Evolutionary conservation across 2,329 filamentous ascomycete species (phyloP), one percentile per base, ranked within the genome.

Genomic region (Exutisphaerella laricina): DNA sequence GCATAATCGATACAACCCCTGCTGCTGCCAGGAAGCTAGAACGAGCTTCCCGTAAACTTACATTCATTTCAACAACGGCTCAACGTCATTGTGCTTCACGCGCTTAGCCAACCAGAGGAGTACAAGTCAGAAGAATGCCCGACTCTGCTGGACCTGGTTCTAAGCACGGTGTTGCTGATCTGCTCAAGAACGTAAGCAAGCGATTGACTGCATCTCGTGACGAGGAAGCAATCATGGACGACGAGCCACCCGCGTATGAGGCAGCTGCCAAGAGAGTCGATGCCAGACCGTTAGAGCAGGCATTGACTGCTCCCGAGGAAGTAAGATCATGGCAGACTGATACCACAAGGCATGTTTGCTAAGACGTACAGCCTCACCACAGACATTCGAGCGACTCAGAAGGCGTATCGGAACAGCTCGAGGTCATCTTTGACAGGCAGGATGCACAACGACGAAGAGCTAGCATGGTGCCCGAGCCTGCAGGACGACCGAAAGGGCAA

Each of bases 391-490:
- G 54, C 49, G 58, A 61, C 39, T 55, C 49, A 4, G 58, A 61
- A 26, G 53, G 55, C 17, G 38, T 58, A 7, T 54, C 57, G 14
- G 56, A 62, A 25, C 50, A 53, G 32, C 45, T 62, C 6, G 60
- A 81, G 74, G 77, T 82, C 34, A 67, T 77, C 38, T 78, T 81
- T 57, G 72, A 74, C 54, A 65, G 68, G 33, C 70, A 73, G 42
- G 67, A 59, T 45, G 66, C 61, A 35, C 73, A 74, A 49, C 73
- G 78, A 42, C 75, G 79, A 54, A 78, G 78, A 64, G 79, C 79
- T 14, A 82, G 79, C 3, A 66, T 82, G 35, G 39, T 45, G 14
- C 59, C 63, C 35, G 66, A 70, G 21, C 8, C 39, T 1, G 21
- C 9, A 21, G 61, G 68, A 45, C 56, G 70, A 23, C 59, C 61